Evolutionary conservation across 257 asterid species (phyloP), one percentile per base, ranked within the genome.

Genomic region (Ilex aquifolium): DNA sequence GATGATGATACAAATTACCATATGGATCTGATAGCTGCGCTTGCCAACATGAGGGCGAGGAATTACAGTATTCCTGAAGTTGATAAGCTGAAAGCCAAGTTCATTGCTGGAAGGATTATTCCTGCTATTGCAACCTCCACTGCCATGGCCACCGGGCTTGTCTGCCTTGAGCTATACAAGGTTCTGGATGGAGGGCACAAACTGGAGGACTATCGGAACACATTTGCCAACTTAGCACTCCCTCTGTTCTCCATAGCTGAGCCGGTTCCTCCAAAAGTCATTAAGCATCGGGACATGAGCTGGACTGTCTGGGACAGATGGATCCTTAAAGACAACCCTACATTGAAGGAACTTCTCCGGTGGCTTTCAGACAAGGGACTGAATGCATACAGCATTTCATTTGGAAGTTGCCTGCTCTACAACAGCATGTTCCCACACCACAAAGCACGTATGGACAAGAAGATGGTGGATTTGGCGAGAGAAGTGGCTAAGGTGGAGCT

Each of bases 271-370:
- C 91, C 97, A 6, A 87, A 87, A 74, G 79, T 77, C 4, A 31
- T 83, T 63, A 85, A 85, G 81, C 95, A 87, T 72, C 80, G 59
- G 67, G 82, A 79, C 72, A 59, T 80, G 95, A 90, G 82, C 80
- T 90, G 97, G 97, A 87, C 97, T 2, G 87, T 87, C 2, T 90
- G 97, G 97, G 97, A 90, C 70, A 59, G 97, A 53, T 90, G 97
- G 97, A 76, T 80, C 44, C 62, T 90, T 21, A 73, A 57, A 69
- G 69, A 78, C 70, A 82, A 83, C 56, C 97, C 95, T 0, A 87
- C 95, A 16, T 60, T 90, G 63, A 76, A 85, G 68, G 95, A 87
- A 36, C 72, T 90, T 44, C 83, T 90, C 77, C 69, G 79, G 21
- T 87, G 95, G 97, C 88, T 90, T 16, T 55, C 81, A 2, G 87